A percentile compares a stretch with the other conserved stretches of the same genome.
phyloP scores from a whole-genome alignment of 306 rosid genomes.

The Vigna trinervia region DNA sequence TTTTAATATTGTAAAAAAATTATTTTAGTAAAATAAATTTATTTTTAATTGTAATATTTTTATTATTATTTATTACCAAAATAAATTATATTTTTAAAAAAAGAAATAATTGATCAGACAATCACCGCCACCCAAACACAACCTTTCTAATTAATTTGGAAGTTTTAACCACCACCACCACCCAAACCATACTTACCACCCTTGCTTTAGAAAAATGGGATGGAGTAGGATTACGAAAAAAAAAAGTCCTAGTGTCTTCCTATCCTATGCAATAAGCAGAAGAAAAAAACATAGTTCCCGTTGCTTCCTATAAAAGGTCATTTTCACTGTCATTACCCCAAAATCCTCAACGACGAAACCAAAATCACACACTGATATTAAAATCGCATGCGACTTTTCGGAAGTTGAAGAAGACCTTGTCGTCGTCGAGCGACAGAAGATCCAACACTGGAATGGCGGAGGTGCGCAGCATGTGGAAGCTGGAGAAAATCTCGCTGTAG shows the following conservation, averaged over 20 bases:
- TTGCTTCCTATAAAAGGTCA: slow-evolving; percentile 1
- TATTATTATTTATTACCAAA: no score
- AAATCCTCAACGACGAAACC: slow-evolving; percentile 39
- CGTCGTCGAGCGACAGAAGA: slow-evolving; percentile 73
- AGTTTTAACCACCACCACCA: no score
- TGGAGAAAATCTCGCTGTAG: slow-evolving; percentile 7
- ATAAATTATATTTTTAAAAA: no score
- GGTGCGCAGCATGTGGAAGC: slow-evolving; percentile 75
- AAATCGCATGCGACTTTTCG: slow-evolving; percentile 57
- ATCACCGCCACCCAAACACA: no score
- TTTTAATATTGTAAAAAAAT: no score
- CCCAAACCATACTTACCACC: no score
- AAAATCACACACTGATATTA: slow-evolving; percentile 18
- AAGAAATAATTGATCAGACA: no score
- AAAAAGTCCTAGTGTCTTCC: background rate
- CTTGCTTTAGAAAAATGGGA: no score
- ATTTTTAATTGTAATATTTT: no score
- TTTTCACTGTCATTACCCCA: background rate
- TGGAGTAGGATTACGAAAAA: no score
- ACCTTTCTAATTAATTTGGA: no score
- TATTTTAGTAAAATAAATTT: no score
- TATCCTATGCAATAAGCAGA: slow-evolving; percentile 12
- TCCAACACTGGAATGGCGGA: slow-evolving; percentile 89
- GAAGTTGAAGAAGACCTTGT: slow-evolving; percentile 68
- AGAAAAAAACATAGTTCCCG: slow-evolving; percentile 12